These are phyloP conservation scores for Pascua guehoae DNA, from an alignment of 1,284 basidiomycete genomes.

Conservation along the genomic window DNA sequence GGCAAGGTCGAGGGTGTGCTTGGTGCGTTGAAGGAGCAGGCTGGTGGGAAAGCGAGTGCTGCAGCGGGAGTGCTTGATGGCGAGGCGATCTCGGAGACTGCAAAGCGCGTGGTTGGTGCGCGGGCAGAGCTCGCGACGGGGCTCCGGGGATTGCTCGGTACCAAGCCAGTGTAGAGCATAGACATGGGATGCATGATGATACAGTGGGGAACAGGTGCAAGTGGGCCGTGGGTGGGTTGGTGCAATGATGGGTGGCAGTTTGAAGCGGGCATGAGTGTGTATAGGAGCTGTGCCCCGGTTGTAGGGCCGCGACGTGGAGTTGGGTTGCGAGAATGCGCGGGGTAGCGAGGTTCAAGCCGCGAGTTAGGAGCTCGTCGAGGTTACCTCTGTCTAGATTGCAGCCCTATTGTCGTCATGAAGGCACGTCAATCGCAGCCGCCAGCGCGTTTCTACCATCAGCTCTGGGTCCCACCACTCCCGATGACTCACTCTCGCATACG, in stretches of 20 bases:
- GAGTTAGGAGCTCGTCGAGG: too few relatives aligned
- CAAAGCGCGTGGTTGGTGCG: background rate
- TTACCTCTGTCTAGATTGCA: too few relatives aligned
- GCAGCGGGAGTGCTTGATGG: background rate
- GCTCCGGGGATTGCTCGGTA: background rate
- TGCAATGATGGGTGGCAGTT: too few relatives aligned
- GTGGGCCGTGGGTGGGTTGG: too few relatives aligned
- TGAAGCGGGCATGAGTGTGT: too few relatives aligned
- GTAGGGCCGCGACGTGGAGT: too few relatives aligned
- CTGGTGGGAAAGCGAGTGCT: background rate
- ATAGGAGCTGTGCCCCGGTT: too few relatives aligned
- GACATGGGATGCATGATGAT: background rate
- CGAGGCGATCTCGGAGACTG: background rate
- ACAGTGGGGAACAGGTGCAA: background rate
- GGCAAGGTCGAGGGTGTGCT: background rate
- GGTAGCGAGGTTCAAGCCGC: too few relatives aligned
- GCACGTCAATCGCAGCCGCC: slow-evolving; percentile 2
- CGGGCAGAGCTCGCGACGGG: background rate
- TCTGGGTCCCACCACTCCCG: too few relatives aligned
- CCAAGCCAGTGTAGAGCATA: background rate
- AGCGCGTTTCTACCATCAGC: slow-evolving; percentile 8
- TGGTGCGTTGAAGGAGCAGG: background rate
- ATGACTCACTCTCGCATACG: slow-evolving; percentile 41
- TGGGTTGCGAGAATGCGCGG: too few relatives aligned
- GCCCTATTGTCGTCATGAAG: background rate